These are phyloP conservation scores for fission yeast (Schizosaccharomyces pombe) DNA, from an alignment of 805 yeast genomes.

Conservation along the genomic window DNA sequence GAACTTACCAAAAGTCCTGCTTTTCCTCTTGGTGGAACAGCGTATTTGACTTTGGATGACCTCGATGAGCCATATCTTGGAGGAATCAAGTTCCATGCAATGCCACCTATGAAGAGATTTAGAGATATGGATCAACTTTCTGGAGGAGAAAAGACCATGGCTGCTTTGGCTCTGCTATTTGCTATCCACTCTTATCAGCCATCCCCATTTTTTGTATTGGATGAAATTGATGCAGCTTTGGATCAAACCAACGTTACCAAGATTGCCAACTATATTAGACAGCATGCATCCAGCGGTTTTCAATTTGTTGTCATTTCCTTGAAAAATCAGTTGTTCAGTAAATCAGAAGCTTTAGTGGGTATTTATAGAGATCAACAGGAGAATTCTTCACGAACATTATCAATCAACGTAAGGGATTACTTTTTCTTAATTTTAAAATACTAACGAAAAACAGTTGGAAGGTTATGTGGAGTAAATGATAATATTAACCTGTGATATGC, in stretches of 20 bases:
- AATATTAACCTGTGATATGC: background rate
- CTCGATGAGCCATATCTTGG: conserved; percentile 65
- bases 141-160: conserved; percentile 93
- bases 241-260: conserved; percentile 71
- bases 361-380: conserved; percentile 61
- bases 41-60: conserved; percentile 63
- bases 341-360: conserved; percentile 78
- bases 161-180: conserved; percentile 78
- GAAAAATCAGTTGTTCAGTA: conserved; percentile 67
- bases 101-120: conserved; percentile 88
- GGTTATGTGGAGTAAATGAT: background rate
- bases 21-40: conserved; percentile 78
- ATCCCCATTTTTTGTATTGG: conserved; percentile 84
- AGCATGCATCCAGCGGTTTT: conserved; percentile 49
- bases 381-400: conserved; percentile 49
- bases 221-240: conserved; percentile 95
- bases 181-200: conserved; percentile 81
- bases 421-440: background rate
- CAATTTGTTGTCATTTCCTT: conserved; percentile 86
- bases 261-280: conserved; percentile 65
- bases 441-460: background rate
- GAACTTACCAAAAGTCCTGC: conserved; percentile 55
- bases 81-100: conserved; percentile 76
- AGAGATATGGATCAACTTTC: conserved; percentile 78
- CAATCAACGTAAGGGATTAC: conserved; percentile 27